phyloP scores from a whole-genome alignment of 2,329 filamentous ascomycete genomes.

The Sporothrix variecibatus region DNA sequence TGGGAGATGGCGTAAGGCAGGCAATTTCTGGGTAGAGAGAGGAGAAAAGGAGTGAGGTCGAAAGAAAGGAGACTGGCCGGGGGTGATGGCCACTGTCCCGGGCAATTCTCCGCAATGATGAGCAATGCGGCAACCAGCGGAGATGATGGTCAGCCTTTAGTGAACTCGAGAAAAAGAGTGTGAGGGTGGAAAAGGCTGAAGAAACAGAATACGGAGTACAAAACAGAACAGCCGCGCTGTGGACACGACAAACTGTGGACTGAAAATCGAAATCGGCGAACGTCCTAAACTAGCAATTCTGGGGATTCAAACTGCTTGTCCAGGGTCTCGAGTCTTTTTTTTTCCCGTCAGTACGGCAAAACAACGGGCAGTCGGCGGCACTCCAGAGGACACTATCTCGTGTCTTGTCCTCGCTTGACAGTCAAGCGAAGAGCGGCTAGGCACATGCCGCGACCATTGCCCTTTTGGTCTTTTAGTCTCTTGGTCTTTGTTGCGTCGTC shows the following conservation, averaged over 20 bases:
- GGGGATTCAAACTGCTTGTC: neutral
- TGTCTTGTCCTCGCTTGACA: neutral
- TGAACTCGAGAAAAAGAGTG: too few species aligned
- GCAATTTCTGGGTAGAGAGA: too few species aligned
- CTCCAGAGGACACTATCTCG: neutral
- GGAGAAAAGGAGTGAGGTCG: neutral
- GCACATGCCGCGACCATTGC: neutral
- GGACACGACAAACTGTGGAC: neutral
- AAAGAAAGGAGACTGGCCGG: neutral
- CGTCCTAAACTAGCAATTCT: conserved; percentile 6
- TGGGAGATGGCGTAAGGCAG: neutral
- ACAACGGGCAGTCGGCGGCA: neutral
- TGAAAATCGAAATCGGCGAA: neutral
- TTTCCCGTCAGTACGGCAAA: too few species aligned
- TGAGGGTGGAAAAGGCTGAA: neutral
- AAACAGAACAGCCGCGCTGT: neutral
- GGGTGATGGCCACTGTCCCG: neutral
- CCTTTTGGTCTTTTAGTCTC: neutral
- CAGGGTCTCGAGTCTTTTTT: neutral
- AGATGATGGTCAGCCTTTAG: neutral
- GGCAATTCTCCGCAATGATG: neutral
- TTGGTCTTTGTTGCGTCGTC: neutral
- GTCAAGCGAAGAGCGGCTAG: conserved; percentile 12
- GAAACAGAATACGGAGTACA: neutral
- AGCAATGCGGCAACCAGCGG: neutral